Conservation (phyloP, 2,329 filamentous ascomycete genomes). For the Trichophaea hybrida region DNA sequence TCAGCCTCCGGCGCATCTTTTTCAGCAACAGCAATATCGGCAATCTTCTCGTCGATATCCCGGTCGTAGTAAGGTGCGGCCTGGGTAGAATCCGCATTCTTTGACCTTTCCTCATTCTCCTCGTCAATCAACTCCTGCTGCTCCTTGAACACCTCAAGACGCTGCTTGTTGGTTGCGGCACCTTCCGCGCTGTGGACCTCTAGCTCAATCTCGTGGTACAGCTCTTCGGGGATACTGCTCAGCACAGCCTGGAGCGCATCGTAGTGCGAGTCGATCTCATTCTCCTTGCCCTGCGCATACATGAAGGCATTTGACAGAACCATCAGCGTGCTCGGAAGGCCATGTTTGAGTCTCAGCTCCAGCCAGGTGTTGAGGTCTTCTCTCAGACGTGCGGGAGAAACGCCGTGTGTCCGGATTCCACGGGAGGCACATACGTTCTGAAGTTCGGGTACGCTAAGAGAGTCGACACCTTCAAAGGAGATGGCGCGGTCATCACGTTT, state of each 20-base stretch:
- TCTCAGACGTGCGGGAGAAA: slow-evolving; percentile 74
- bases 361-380: slow-evolving; percentile 90
- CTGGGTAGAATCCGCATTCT: slow-evolving; percentile 47
- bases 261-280: slow-evolving; percentile 75
- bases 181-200: slow-evolving; percentile 95
- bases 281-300: slow-evolving; percentile 76
- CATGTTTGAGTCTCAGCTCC: slow-evolving; percentile 79
- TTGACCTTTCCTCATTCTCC: slow-evolving; percentile 62
- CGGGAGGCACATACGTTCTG: slow-evolving; percentile 85
- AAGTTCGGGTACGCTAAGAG: slow-evolving; percentile 80
- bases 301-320: slow-evolving; percentile 96
- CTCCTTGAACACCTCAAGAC: slow-evolving; percentile 93
- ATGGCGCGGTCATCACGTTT: slow-evolving; percentile 96
- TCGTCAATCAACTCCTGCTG: slow-evolving; percentile 97
- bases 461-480: slow-evolving; percentile 82
- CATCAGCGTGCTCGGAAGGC: slow-evolving; percentile 88
- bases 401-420: slow-evolving; percentile 80
- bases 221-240: slow-evolving; percentile 87
- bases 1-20: background rate
- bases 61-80: slow-evolving; percentile 71
- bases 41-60: slow-evolving; percentile 89
- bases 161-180: slow-evolving; percentile 95
- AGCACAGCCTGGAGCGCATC: slow-evolving; percentile 85
- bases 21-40: slow-evolving; percentile 30
- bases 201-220: slow-evolving; percentile 98